Evolutionary conservation across 176 grass and related monocot genomes (phyloP).

Genomic region (Guadua angustifolia): DNA sequence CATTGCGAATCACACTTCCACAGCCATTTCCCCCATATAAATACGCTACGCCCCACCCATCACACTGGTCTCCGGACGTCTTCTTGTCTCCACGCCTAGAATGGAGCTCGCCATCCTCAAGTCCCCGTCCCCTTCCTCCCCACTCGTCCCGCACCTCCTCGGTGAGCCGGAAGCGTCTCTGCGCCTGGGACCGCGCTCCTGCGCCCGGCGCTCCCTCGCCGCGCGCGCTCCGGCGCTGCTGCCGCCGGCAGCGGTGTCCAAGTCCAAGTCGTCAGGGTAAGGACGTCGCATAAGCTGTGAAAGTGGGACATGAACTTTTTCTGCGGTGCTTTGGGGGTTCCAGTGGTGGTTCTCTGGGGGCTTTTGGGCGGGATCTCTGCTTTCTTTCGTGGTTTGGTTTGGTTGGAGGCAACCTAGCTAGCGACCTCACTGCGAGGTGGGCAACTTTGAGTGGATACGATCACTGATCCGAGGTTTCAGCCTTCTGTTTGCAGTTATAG

Average conservation of each 20-base stretch:
- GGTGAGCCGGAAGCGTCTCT: not conserved
- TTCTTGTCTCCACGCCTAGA: not conserved
- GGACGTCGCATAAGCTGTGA: not conserved
- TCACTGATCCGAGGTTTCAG: not conserved
- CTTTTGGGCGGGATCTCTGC: not conserved
- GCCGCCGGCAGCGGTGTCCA: not conserved
- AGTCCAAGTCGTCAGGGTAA: not conserved
- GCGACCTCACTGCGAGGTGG: not conserved
- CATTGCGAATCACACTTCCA: too few species aligned
- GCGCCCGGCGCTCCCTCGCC: not conserved
- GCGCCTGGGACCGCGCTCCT: not conserved
- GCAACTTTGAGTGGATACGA: not conserved
- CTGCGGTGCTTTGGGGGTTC: not conserved
- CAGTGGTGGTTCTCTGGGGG: not conserved
- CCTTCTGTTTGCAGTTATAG: not conserved
- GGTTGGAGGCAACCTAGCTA: not conserved
- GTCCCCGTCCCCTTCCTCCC: not conserved
- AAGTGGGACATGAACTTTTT: not conserved
- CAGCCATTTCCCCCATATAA: not conserved
- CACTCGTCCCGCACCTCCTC: not conserved
- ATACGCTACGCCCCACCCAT: not conserved
- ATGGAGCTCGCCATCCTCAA: not conserved
- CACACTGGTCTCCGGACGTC: not conserved
- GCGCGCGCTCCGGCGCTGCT: not conserved
- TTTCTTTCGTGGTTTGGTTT: not conserved